Evolutionary conservation across 129 eudicot species (phyloP), one percentile per base, ranked within the genome.

Genomic region (Artemisia tridentata): DNA sequence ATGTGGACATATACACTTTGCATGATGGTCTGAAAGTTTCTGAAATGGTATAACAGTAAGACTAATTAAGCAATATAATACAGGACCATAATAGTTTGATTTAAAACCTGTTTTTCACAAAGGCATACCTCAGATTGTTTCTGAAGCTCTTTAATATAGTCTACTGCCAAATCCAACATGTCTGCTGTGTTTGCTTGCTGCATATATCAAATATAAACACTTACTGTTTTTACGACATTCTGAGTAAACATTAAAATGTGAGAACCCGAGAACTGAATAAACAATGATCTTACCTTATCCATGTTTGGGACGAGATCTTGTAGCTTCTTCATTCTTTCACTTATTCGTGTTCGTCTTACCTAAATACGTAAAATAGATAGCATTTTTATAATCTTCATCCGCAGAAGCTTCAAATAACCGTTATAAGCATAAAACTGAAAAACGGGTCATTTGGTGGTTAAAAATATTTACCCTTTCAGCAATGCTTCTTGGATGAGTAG

Each of bases 301-400:
- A 90, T 93, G 72, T 90, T 89, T 20, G 99, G 99, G 48, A 93
- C 99, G 78, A 93, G 92, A 50, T 93, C 99, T 79, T 93, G 99
- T 29, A 95, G 91, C 82, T 83, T 95, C 76, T 89, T 95, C 93
- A 90, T 93, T 63, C 97, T 75, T 67, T 93, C 99, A 27, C 99
- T 95, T 66, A 90, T 95, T 60, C 80, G 74, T 14, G 93, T 95
- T 71, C 99, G 81, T 74, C 99, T 84, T 4, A 90, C 97, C 97
- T 95, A 70, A 27, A 70, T 5, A 72, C 55, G 47, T 14, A 34
- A 65, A 72, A 69, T 7, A 38, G 10, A 59, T 67, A 23, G n/a
- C 7, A 14, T 27, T 17, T 27, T 8, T 48, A 66, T 58, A 13
- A 58, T 72, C 58, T 67, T 73, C 23, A 46, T 34, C 11, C 1